Percentiles rank a stretch among this genome's conserved stretches.
Evolutionary conservation across 1,284 basidiomycete species (phyloP).

Genomic region (Boletus mariae): DNA sequence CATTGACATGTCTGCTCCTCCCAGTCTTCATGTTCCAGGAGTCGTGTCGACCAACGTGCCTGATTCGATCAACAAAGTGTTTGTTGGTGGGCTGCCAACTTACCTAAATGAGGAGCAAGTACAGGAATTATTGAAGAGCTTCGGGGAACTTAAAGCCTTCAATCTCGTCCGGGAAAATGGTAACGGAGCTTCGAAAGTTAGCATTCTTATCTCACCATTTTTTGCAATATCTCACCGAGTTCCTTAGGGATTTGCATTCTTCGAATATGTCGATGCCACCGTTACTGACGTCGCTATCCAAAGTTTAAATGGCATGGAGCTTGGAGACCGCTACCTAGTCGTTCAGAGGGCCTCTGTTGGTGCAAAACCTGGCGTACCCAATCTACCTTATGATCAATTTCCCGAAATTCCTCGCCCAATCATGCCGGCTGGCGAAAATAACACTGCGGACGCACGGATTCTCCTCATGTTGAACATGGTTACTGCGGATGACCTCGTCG

Average conservation of each 20-base stretch:
- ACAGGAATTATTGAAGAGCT: slow-evolving; percentile 94
- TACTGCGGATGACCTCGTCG: slow-evolving; percentile 84
- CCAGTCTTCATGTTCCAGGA: slow-evolving; percentile 80
- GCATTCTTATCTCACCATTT: slow-evolving; percentile 5
- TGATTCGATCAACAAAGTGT: slow-evolving; percentile 97
- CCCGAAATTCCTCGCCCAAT: slow-evolving; percentile 78
- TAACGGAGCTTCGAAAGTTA: slow-evolving; percentile 84
- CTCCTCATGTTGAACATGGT: slow-evolving; percentile 99
- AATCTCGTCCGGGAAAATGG: slow-evolving; percentile 95
- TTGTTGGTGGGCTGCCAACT: slow-evolving; percentile 92
- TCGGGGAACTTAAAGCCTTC: slow-evolving; percentile 96
- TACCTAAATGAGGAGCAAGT: slow-evolving; percentile 98
- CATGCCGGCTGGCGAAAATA: slow-evolving; percentile 72
- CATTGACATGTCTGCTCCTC: slow-evolving; percentile 52
- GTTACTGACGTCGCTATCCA: slow-evolving; percentile 96
- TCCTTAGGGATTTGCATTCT: slow-evolving; percentile 92
- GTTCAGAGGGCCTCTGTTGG: slow-evolving; percentile 96
- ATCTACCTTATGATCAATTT: slow-evolving; percentile 67
- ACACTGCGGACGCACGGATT: slow-evolving; percentile 66
- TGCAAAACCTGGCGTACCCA: slow-evolving; percentile 68
- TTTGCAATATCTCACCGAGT: slow-evolving; percentile 10
- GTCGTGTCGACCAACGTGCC: slow-evolving; percentile 96
- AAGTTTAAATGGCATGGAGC: slow-evolving; percentile 95
- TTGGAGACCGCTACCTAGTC: slow-evolving; percentile 94
- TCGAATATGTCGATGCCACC: slow-evolving; percentile 89